phyloP scores from a whole-genome alignment of 2,329 filamentous ascomycete genomes.

The Beauveria scarabaeidicola region DNA sequence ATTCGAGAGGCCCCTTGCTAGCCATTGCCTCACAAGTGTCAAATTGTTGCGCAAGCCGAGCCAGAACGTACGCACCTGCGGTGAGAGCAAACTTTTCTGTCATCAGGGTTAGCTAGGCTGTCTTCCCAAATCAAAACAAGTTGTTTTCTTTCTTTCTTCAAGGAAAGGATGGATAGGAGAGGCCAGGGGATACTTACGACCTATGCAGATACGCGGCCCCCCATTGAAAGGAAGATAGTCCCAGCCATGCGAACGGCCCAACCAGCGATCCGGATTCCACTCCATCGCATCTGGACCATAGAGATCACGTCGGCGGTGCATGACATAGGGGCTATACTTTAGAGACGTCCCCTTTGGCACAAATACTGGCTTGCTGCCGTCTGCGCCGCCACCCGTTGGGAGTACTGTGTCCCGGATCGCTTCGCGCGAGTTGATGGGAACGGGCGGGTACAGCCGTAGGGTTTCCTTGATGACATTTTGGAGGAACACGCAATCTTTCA shows the following conservation, averaged over 20 bases:
- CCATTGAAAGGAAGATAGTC: conserved; percentile 31
- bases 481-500: not conserved
- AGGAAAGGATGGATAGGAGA: not conserved
- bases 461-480: not conserved
- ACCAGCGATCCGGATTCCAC: conserved; percentile 24
- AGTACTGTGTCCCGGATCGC: not conserved
- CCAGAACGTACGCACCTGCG: not conserved
- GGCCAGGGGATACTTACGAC: not conserved
- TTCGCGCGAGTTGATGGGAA: not conserved
- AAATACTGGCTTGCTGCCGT: not conserved
- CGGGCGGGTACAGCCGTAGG: not conserved
- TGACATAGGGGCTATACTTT: conserved; percentile 8
- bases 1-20: not conserved
- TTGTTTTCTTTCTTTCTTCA: fast-evolving
- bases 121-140: not conserved
- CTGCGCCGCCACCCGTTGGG: not conserved
- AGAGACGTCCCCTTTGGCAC: not conserved
- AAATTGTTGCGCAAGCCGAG: not conserved
- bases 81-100: not conserved
- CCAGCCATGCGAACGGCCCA: conserved; percentile 23
- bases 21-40: not conserved
- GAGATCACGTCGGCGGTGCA: conserved; percentile 22
- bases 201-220: conserved; percentile 23
- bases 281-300: conserved; percentile 20
- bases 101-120: not conserved